phyloP scores from a whole-genome alignment of 169 alveolate genomes.

The Eimeria acervulina region DNA sequence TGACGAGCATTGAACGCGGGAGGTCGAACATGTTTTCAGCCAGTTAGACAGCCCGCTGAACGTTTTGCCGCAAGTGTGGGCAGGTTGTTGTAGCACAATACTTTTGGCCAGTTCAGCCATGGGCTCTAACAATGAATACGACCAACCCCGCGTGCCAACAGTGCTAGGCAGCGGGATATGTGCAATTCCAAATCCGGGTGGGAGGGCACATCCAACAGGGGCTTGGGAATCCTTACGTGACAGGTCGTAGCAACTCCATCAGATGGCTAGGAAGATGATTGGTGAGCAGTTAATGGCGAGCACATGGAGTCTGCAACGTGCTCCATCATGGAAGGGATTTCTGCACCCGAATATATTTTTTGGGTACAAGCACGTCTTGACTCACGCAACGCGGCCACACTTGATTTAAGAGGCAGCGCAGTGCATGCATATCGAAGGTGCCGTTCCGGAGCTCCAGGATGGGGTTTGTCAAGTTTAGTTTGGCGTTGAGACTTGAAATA shows the following conservation, averaged over 20 bases:
- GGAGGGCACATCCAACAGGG: background rate
- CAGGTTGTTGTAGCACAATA: background rate
- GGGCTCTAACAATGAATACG: background rate
- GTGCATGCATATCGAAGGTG: background rate
- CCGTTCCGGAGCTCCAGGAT: background rate
- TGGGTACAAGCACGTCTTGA: constrained; percentile 88
- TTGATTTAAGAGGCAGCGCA: background rate
- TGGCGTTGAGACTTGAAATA: background rate
- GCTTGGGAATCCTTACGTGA: background rate
- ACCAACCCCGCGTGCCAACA: background rate
- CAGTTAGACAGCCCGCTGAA: background rate
- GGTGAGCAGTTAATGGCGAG: background rate
- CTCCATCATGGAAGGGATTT: constrained; percentile 20
- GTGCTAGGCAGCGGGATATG: background rate
- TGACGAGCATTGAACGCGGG: background rate
- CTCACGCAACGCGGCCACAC: constrained; percentile 82
- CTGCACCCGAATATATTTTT: constrained; percentile 86
- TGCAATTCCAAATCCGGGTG: background rate
- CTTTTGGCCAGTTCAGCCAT: no score
- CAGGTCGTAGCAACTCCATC: background rate
- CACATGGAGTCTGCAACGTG: background rate
- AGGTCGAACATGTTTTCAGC: background rate
- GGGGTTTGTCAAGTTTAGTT: background rate
- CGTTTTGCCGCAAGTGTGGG: background rate
- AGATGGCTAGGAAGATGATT: background rate